Percentiles rank a stretch among this genome's conserved stretches.
Evolutionary conservation across 768 basidiomycete genomes (phyloP).

Genomic region (Lyophyllum decastes): DNA sequence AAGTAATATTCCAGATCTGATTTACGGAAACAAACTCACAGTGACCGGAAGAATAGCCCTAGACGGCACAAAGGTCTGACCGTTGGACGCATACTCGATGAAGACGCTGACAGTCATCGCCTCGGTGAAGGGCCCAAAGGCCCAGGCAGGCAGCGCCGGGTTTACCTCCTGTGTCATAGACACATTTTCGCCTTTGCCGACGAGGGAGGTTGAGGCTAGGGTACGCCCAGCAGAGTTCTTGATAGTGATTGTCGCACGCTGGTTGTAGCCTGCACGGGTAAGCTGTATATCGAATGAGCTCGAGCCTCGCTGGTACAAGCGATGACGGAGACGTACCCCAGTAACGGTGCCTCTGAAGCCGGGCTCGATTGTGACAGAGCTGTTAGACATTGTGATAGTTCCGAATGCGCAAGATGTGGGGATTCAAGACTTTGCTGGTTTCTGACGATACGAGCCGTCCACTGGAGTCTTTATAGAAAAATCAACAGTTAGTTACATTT

Average conservation of each 20-base stretch:
- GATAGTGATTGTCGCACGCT: constrained; percentile 9
- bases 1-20: background rate
- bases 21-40: background rate
- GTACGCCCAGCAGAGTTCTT: background rate
- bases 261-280: background rate
- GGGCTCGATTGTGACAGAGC: background rate
- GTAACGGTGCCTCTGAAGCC: constrained; percentile 7
- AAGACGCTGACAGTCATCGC: background rate
- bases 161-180: constrained; percentile 7
- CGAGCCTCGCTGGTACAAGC: background rate
- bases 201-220: constrained; percentile 4
- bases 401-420: background rate
- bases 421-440: background rate
- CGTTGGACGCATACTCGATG: constrained; percentile 1
- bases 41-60: constrained; percentile 2
- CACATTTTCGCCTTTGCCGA: constrained; percentile 2
- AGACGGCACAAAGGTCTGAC: constrained; percentile 1
- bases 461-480: background rate
- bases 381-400: constrained; percentile 1
- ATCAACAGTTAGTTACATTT: background rate
- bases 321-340: background rate
- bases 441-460: background rate
- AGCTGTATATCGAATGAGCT: background rate
- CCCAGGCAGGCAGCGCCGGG: background rate
- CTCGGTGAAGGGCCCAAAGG: constrained; percentile 13